Percentiles rank a stretch among this genome's conserved stretches.
phyloP scores from a whole-genome alignment of 2,329 filamentous ascomycete species.

The Penicillium palitans region DNA sequence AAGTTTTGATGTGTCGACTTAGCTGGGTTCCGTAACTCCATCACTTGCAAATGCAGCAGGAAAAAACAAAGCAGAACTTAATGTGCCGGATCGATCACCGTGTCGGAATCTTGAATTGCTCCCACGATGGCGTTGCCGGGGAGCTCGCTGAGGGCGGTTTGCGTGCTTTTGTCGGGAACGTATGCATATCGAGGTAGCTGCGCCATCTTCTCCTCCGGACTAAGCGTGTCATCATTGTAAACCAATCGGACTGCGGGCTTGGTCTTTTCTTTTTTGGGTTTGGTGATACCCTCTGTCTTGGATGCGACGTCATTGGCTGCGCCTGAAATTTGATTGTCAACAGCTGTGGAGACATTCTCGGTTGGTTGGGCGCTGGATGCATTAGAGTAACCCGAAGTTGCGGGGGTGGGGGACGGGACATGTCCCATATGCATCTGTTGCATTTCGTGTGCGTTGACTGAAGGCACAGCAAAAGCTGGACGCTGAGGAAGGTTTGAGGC shows the following conservation, averaged over 20 bases:
- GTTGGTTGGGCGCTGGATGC: constrained; percentile 29
- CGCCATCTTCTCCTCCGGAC: constrained; percentile 89
- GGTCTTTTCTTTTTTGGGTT: constrained; percentile 68
- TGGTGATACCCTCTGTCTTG: constrained; percentile 53
- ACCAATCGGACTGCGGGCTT: constrained; percentile 66
- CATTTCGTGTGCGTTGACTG: constrained; percentile 55
- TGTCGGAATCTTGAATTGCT: constrained; percentile 36
- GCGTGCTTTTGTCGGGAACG: constrained; percentile 48
- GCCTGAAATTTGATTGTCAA: constrained; percentile 55
- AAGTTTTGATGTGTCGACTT: constrained; percentile 39
- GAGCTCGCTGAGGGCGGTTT: constrained; percentile 39
- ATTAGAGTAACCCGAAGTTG: constrained; percentile 29
- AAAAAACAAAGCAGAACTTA: constrained; percentile 19
- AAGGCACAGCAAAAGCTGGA: constrained; percentile 57
- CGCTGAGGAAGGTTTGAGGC: constrained; percentile 61
- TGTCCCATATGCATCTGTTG: constrained; percentile 59
- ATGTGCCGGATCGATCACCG: constrained; percentile 36
- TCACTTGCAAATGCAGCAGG: constrained; percentile 11
- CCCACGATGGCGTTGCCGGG: constrained; percentile 38
- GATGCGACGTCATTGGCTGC: constrained; percentile 44
- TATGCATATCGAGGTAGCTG: constrained; percentile 73
- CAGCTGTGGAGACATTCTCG: constrained; percentile 41
- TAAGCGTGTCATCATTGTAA: constrained; percentile 76
- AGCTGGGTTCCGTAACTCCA: constrained; percentile 35
- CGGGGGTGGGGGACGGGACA: constrained; percentile 32